A percentile compares a stretch with the other conserved stretches of the same genome.
Conservation (phyloP, 2,329 filamentous ascomycete species). For the Cladophialophora psammophila region DNA sequence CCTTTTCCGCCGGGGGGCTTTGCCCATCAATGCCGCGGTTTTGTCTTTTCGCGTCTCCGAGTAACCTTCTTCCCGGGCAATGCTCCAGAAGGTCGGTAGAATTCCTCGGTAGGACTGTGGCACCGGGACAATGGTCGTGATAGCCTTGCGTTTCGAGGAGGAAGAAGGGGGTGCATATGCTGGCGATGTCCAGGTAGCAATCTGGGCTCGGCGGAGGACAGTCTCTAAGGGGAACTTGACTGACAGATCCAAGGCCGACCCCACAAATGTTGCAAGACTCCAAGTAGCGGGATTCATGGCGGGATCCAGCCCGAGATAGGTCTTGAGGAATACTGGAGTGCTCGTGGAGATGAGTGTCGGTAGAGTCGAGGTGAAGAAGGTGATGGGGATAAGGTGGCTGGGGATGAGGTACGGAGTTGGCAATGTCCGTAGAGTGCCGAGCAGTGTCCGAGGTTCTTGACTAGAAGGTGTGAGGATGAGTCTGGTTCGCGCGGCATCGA, state of each 20-base stretch:
- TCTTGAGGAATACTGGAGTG: constrained; percentile 82
- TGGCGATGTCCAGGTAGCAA: constrained; percentile 70
- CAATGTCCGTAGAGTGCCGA: constrained; percentile 77
- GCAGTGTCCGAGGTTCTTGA: constrained; percentile 75
- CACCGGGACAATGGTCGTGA: constrained; percentile 77
- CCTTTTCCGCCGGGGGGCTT: constrained; percentile 54
- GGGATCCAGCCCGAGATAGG: constrained; percentile 83
- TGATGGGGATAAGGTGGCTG: constrained; percentile 76
- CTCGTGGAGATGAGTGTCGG: constrained; percentile 83
- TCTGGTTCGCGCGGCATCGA: constrained; percentile 87
- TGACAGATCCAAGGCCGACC: constrained; percentile 80
- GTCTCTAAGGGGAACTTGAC: constrained; percentile 91
- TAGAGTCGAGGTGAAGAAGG: constrained; percentile 82
- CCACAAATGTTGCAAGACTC: constrained; percentile 80
- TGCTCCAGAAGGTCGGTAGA: constrained; percentile 87
- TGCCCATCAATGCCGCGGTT: constrained; percentile 46
- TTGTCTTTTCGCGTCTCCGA: constrained; percentile 55
- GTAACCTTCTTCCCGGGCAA: constrained; percentile 81
- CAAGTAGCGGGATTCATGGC: constrained; percentile 82
- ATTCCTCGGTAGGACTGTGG: constrained; percentile 82
- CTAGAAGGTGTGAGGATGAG: constrained; percentile 85
- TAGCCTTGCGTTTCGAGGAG: constrained; percentile 48
- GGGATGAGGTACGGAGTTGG: constrained; percentile 73
- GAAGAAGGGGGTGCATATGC: constrained; percentile 50
- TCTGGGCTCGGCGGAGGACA: constrained; percentile 85